Base-by-base conservation (phyloP, 495 filamentous ascomycete genomes). In the Penicillium simplicissimum region DNA sequence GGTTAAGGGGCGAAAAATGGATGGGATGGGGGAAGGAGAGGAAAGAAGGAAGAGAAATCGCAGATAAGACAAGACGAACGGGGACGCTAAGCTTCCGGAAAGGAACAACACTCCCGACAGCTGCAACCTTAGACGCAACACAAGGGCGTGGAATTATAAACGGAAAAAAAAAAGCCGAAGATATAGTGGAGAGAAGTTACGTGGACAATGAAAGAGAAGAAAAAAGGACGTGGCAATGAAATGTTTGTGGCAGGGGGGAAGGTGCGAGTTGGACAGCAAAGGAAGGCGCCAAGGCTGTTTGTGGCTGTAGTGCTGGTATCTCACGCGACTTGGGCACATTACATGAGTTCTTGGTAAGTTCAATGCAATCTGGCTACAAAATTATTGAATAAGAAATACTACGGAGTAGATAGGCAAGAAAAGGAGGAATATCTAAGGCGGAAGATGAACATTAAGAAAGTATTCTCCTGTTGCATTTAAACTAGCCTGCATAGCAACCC, bases 11-110 rank as follows among this genome's bases (percentile, higher is more conserved):
- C n/a, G 19, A 45, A 45, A 11, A 19, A 57, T 52, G 31, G 3
- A 38, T 42, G 63, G 8, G 52, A 43, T 62, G 65, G 62, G 47
- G 62, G 58, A 49, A 38, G 68, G 60, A 62, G 58, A 57, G 51
- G 54, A 61, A 57, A 11, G 48, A 34, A 52, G 48, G 59, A 70
- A 65, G 57, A 64, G 68, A 69, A 62, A 64, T 61, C 38, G 58
- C 57, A 57, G 69, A 69, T 71, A 62, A 68, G 71, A 67, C n/a
- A 28, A 19, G n/a, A 6, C 11, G 3, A 19, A 45, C 13, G 53
- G 53, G 57, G 60, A 59, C 56, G 60, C 65, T 74, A 66, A 63
- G 42, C 48, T 57, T 59, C 66, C 54, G 69, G 56, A 65, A 68
- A 51, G 62, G 62, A 66, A 64, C 55, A 62, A 64, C 62, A 63